Percentiles rank a stretch among this genome's conserved stretches.
Conservation (phyloP, 176 grass and related monocot species). For the Rhynchospora pubera region DNA sequence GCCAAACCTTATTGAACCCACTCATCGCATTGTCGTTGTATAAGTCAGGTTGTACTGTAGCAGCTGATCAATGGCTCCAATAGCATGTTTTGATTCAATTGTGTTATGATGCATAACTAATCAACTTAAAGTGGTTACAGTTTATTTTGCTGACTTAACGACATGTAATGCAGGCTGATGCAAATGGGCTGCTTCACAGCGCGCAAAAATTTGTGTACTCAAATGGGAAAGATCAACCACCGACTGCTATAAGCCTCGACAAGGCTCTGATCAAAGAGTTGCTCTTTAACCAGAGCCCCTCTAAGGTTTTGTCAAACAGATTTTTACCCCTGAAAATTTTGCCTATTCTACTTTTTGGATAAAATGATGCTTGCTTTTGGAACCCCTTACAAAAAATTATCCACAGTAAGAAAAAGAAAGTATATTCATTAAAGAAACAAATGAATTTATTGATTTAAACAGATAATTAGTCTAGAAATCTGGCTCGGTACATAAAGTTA, state of each 20-base stretch:
- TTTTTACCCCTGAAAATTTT: neutral
- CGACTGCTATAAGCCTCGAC: slow-evolving; percentile 68
- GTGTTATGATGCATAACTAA: neutral
- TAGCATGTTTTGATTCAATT: neutral
- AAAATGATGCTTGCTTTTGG: neutral
- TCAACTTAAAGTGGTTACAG: neutral
- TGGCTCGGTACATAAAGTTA: no score
- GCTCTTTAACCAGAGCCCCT: slow-evolving; percentile 83
- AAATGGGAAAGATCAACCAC: slow-evolving; percentile 69
- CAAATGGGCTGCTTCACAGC: slow-evolving; percentile 54
- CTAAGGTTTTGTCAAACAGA: slow-evolving; percentile 42
- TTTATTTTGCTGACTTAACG: slow-evolving; percentile 1
- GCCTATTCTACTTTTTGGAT: neutral
- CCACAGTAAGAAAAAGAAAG: neutral
- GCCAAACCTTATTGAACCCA: neutral
- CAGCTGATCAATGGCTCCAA: neutral
- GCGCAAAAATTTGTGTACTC: slow-evolving; percentile 79
- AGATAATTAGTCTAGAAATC: neutral
- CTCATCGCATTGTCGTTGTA: neutral
- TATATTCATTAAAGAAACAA: neutral
- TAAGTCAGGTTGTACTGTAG: neutral
- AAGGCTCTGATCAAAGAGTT: slow-evolving; percentile 52
- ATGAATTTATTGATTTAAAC: neutral
- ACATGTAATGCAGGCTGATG: slow-evolving; percentile 41
- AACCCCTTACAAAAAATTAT: neutral